Base-by-base conservation (phyloP, 495 filamentous ascomycete species). In the Aspergillus hancockii region DNA sequence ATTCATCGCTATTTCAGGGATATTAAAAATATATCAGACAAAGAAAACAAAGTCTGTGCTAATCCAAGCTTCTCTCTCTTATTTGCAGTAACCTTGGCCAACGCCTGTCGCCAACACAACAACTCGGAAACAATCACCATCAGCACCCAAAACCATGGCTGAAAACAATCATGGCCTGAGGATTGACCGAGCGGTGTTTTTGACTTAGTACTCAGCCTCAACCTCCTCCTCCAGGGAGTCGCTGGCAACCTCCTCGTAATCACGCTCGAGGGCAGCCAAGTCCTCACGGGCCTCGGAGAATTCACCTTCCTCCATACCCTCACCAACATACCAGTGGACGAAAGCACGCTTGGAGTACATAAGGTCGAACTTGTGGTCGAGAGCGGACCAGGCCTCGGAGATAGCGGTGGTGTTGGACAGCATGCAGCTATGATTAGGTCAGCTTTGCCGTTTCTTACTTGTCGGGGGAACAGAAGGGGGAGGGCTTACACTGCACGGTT, bases 321-420 rank as follows among this genome's bases (percentile, higher is more conserved):
- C 94, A 80, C 94, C 94, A 74, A 98, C 94, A 69, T 98, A 98
- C 94, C 94, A 98, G 80, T 98, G 94, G 52, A 98, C 94, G 81
- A 98, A 98, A 56, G 94, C 94, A 78, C 94, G 94, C 87, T 98
- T 98, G 74, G 93, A 93, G 85, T 98, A 98, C 94, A 98, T 98
- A 72, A 98, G 92, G 67, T 98, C 94, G 80, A 98, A 98, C 80
- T 98, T 98, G 85, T 90, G 88, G 56, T 93, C 95, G 53, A 98
- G 89, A 67, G 93, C 90, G 50, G 92, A 91, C 94, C 94, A 98
- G 57, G 94, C 94, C 82, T 98, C 93, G 69, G 93, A 90, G 73
- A 98, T 98, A 69, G 94, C 94, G 45, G 94, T 98, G 59, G 95
- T 98, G 85, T 98, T 98, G 78, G 95, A 97, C 55, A 98, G 83